phyloP scores from a whole-genome alignment of 306 rosid species.

The Fragaria iinumae region DNA sequence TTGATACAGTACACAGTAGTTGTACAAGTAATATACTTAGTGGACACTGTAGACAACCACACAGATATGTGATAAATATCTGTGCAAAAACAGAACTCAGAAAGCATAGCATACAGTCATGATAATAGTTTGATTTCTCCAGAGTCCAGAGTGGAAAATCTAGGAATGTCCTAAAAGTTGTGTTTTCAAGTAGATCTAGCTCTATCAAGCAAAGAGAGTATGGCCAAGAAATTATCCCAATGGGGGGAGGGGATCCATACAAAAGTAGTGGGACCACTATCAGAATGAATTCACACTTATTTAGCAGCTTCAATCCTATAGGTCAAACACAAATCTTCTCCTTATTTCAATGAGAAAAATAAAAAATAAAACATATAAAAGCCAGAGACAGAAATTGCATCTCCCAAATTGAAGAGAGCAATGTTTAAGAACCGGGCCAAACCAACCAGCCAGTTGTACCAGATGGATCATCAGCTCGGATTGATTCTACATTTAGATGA shows the following conservation, averaged over 20 bases:
- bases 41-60: too few relatives aligned
- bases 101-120: neutral
- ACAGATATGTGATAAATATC: neutral
- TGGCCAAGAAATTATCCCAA: neutral
- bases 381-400: neutral
- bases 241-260: neutral
- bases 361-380: neutral
- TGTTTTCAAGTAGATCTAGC: neutral
- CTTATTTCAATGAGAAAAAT: neutral
- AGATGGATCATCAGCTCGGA: neutral
- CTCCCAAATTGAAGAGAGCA: neutral
- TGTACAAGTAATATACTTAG: neutral
- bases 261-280: neutral
- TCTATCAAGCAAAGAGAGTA: neutral
- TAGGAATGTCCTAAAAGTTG: neutral
- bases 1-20: constrained; percentile 1
- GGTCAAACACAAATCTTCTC: neutral
- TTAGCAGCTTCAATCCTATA: neutral
- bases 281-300: neutral
- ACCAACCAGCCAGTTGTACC: neutral
- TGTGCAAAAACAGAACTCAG: neutral
- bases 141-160: neutral
- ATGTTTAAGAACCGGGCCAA: neutral
- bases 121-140: neutral
- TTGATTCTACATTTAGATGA: neutral